Percentiles rank a stretch among this genome's conserved stretches.
These are phyloP conservation scores for Castanea sativa DNA, from an alignment of 306 rosid genomes.

Conservation along the genomic window DNA sequence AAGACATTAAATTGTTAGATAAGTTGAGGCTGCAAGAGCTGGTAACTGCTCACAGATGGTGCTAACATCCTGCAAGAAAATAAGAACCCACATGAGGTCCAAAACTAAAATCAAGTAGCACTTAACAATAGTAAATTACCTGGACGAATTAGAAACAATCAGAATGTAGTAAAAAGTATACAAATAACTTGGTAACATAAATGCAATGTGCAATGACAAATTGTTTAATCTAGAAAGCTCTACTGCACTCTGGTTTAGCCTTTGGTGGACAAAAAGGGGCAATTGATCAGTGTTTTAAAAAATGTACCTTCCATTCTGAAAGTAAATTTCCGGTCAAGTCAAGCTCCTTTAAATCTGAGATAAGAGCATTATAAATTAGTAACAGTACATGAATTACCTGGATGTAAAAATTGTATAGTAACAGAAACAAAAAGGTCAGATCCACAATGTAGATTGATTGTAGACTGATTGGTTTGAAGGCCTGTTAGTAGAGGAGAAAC, in stretches of 20 bases:
- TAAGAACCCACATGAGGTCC: not conserved
- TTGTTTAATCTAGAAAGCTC: not conserved
- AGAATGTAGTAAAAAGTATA: not conserved
- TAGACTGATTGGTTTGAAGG: not conserved
- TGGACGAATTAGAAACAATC: not conserved
- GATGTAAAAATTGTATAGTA: not conserved
- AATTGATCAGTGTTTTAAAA: slow-evolving; percentile 17
- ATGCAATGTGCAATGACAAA: slow-evolving; percentile 1
- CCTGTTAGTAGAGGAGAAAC: not conserved
- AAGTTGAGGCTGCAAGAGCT: slow-evolving; percentile 66
- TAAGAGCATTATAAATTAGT: slow-evolving; percentile 6
- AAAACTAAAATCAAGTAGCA: not conserved
- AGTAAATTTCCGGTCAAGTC: slow-evolving; percentile 89
- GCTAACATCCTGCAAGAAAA: slow-evolving; percentile 69
- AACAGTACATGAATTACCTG: not conserved
- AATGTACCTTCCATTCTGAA: slow-evolving; percentile 83
- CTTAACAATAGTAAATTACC: not conserved
- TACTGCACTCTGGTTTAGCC: slow-evolving; percentile 8
- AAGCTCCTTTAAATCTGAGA: slow-evolving; percentile 74
- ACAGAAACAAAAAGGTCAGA: not conserved
- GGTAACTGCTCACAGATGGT: slow-evolving; percentile 74
- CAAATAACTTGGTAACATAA: not conserved
- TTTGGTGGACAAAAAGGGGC: slow-evolving; percentile 5
- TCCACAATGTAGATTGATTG: not conserved
- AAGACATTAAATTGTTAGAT: slow-evolving; percentile 66